Evolutionary conservation across 805 yeast species (phyloP).

Genomic region (Saturnispora mendoncae): DNA sequence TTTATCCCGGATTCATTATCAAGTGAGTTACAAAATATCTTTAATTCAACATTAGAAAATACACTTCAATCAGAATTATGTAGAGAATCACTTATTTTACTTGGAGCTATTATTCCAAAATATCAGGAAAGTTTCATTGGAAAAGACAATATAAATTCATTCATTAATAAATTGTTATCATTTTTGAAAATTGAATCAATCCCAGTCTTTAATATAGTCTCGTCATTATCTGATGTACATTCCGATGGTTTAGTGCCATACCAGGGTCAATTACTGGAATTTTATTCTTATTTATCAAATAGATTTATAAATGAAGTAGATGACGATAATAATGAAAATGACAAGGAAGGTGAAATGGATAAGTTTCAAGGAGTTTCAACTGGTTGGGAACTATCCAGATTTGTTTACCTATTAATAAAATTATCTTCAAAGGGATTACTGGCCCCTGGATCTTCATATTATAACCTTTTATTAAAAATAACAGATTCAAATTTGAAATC

Average conservation of each 20-base stretch:
- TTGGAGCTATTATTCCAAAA: neutral
- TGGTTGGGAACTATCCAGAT: slow-evolving; percentile 4
- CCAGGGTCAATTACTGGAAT: slow-evolving; percentile 1
- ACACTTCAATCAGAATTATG: neutral
- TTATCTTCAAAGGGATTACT: neutral
- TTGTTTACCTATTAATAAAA: neutral
- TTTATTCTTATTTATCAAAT: slow-evolving; percentile 1
- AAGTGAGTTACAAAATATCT: neutral
- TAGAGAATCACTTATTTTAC: neutral
- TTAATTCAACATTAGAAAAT: neutral
- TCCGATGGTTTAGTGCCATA: neutral
- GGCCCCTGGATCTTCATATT: neutral
- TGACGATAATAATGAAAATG: too few relatives aligned
- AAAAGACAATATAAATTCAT: neutral
- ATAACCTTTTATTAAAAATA: neutral
- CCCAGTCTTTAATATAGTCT: neutral
- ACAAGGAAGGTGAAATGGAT: neutral
- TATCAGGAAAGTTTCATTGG: neutral
- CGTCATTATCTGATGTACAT: neutral
- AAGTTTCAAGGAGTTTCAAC: slow-evolving; percentile 1
- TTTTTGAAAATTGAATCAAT: neutral
- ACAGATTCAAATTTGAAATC: neutral
- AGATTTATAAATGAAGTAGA: neutral
- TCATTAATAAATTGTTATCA: neutral
- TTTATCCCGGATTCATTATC: neutral